Conservation (phyloP, 768 basidiomycete species). For the Hypsizygus marmoreus region DNA sequence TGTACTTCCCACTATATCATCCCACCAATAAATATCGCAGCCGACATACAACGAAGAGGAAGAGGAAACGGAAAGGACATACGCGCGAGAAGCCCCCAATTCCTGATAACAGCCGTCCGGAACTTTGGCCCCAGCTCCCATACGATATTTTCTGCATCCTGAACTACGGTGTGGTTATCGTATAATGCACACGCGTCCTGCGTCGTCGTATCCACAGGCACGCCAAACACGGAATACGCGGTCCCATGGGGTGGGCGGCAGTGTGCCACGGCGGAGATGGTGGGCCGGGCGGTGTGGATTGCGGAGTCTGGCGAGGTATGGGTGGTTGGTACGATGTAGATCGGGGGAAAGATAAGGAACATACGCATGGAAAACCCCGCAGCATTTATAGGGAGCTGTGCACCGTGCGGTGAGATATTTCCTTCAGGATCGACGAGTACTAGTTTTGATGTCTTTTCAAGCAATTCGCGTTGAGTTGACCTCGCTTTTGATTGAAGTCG, state of each 20-base stretch:
- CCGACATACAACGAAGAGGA: too few relatives aligned
- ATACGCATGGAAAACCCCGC: slow-evolving; percentile 29
- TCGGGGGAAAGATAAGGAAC: neutral
- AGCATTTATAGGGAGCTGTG: slow-evolving; percentile 28
- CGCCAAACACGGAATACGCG: slow-evolving; percentile 49
- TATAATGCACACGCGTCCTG: slow-evolving; percentile 49
- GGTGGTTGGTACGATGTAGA: neutral
- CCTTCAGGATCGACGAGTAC: slow-evolving; percentile 28
- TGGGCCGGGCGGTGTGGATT: slow-evolving; percentile 49
- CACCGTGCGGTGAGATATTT: slow-evolving; percentile 26
- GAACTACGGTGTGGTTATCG: slow-evolving; percentile 44
- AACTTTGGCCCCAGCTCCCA: slow-evolving; percentile 40
- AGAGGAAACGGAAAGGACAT: neutral
- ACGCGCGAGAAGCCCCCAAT: slow-evolving; percentile 40
- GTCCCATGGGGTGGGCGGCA: slow-evolving; percentile 51
- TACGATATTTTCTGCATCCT: slow-evolving; percentile 49
- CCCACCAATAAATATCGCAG: neutral
- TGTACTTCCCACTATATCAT: slow-evolving; percentile 32
- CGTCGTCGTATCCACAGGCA: slow-evolving; percentile 41
- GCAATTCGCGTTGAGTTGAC: too few relatives aligned
- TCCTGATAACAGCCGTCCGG: slow-evolving; percentile 43
- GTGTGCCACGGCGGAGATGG: slow-evolving; percentile 48
- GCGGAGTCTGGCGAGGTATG: slow-evolving; percentile 29
- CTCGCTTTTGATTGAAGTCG: neutral
- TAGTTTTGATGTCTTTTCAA: slow-evolving; percentile 29